Evolutionary conservation across 2,329 filamentous ascomycete species (phyloP).

Genomic region (Eurotiales sp.): DNA sequence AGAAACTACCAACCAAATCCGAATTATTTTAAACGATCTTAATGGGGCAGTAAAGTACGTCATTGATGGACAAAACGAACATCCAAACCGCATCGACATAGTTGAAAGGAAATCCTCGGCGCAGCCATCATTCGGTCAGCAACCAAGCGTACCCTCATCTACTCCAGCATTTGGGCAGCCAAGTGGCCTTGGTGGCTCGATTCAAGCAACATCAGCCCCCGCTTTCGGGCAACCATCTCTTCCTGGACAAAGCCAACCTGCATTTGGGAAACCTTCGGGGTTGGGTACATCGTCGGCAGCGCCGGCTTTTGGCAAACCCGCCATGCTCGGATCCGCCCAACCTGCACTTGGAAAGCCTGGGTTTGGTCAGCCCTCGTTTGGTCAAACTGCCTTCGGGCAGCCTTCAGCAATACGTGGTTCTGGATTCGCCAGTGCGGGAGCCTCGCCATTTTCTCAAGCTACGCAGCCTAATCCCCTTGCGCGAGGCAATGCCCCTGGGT

Average conservation of each 20-base stretch:
- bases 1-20: slow-evolving; percentile 67
- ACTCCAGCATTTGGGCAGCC: slow-evolving; percentile 23
- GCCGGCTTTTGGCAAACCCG: slow-evolving; percentile 23
- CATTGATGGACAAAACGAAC: slow-evolving; percentile 61
- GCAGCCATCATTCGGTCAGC: slow-evolving; percentile 26
- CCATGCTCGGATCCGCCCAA: slow-evolving; percentile 26
- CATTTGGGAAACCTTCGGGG: slow-evolving; percentile 25
- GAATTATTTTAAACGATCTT: slow-evolving; percentile 64
- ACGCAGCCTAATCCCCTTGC: slow-evolving; percentile 11
- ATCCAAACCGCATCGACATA: slow-evolving; percentile 69
- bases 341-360: slow-evolving; percentile 39
- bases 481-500: neutral
- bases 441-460: slow-evolving; percentile 43
- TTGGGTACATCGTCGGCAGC: slow-evolving; percentile 13
- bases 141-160: slow-evolving; percentile 7
- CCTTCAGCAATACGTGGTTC: slow-evolving; percentile 21
- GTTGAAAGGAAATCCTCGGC: slow-evolving; percentile 28
- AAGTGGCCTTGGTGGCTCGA: slow-evolving; percentile 19
- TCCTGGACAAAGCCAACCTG: slow-evolving; percentile 20
- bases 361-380: slow-evolving; percentile 44
- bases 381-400: slow-evolving; percentile 28
- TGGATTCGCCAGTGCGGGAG: slow-evolving; percentile 34
- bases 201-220: slow-evolving; percentile 22
- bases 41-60: slow-evolving; percentile 70
- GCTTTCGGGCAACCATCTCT: slow-evolving; percentile 31